These are phyloP conservation scores for Chrysochromulina parva DNA, from an alignment of 78 protist species.

Conservation along the genomic window DNA sequence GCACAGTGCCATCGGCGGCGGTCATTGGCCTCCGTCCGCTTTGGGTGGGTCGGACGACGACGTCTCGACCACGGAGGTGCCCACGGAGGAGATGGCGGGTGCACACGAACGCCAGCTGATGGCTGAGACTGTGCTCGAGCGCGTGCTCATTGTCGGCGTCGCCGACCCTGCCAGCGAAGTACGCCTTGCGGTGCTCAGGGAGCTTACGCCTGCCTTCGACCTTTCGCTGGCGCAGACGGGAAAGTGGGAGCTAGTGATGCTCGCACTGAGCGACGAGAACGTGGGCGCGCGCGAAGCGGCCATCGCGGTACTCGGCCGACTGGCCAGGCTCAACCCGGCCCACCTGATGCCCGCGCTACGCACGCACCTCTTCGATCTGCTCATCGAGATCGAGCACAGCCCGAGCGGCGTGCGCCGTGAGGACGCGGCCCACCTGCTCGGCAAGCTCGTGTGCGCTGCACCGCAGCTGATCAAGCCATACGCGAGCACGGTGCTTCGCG, in stretches of 20 bases:
- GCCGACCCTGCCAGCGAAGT: constrained; percentile 66
- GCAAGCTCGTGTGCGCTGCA: constrained; percentile 66
- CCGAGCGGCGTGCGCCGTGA: background rate
- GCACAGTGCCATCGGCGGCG: background rate
- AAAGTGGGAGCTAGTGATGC: background rate
- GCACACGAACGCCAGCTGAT: constrained; percentile 17
- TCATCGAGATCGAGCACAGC: constrained; percentile 64
- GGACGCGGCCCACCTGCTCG: constrained; percentile 52
- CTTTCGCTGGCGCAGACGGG: background rate
- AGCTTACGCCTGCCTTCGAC: constrained; percentile 10
- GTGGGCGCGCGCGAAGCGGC: constrained; percentile 46
- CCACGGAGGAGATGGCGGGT: background rate
- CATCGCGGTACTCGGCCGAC: constrained; percentile 54
- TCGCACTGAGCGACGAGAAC: background rate
- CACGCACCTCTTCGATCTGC: constrained; percentile 84
- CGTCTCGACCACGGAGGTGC: background rate
- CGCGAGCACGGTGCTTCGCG: constrained; percentile 71
- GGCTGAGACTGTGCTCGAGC: constrained; percentile 71
- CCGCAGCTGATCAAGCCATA: constrained; percentile 82
- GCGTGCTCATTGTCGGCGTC: constrained; percentile 69
- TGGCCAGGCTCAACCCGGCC: constrained; percentile 91
- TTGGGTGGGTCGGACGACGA: background rate
- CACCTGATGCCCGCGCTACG: constrained; percentile 90
- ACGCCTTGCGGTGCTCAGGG: background rate
- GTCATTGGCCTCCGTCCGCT: too few species aligned